Evolutionary conservation across 129 eudicot species (phyloP).

Genomic region (Ambrosia trifida): DNA sequence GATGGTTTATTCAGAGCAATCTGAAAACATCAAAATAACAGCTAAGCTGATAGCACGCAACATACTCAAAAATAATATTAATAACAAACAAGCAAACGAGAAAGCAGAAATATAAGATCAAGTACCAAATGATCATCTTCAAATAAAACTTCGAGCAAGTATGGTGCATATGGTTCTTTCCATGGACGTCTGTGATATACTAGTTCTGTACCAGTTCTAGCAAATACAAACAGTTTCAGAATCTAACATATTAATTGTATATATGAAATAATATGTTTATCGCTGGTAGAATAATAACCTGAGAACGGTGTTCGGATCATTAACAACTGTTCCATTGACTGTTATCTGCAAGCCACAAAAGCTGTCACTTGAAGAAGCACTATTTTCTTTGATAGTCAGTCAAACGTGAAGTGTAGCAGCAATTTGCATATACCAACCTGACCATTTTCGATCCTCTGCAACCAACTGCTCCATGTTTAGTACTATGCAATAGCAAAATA

Average conservation of each 20-base stretch:
- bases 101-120: slow-evolving; percentile 12
- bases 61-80: background rate
- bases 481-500: slow-evolving; percentile 15
- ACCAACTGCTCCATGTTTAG: slow-evolving; percentile 71
- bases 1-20: slow-evolving; percentile 92
- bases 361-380: slow-evolving; percentile 26
- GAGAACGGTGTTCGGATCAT: slow-evolving; percentile 55
- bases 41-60: background rate
- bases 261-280: background rate
- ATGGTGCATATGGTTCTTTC: slow-evolving; percentile 88
- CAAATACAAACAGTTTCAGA: slow-evolving; percentile 11
- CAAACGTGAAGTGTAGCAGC: slow-evolving; percentile 9
- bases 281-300: slow-evolving; percentile 39
- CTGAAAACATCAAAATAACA: slow-evolving; percentile 41
- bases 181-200: slow-evolving; percentile 85
- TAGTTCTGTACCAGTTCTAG: slow-evolving; percentile 57
- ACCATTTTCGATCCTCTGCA: slow-evolving; percentile 82
- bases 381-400: slow-evolving; percentile 4
- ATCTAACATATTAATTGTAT: background rate
- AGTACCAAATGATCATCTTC: slow-evolving; percentile 90
- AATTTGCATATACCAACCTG: slow-evolving; percentile 49
- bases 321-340: slow-evolving; percentile 52
- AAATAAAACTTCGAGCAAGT: slow-evolving; percentile 66
- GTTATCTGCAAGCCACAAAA: slow-evolving; percentile 53
- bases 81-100: background rate